Base-by-base conservation (phyloP, 164 flowering plant genomes). In the Tetrastigma voinierianum region DNA sequence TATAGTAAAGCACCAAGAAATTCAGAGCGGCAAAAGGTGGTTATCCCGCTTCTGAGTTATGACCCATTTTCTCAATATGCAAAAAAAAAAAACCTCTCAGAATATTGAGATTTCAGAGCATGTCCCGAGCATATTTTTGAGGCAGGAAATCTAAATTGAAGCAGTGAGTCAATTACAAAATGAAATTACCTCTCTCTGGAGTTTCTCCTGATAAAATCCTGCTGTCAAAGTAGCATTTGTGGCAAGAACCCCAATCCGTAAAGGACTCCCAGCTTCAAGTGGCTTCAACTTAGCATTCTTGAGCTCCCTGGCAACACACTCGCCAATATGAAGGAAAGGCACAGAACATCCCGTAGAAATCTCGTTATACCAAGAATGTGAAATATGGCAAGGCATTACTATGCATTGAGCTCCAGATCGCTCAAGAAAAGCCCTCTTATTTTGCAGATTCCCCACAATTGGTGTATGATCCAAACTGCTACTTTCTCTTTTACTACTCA, bases 301-400 rank as follows among this genome's bases (percentile, higher is more conserved):
- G 61, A 91, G 87, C 79, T 90, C 92, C 61, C 62, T 72, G 20
- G 93, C 91, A 20, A 92, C 87, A 75, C 94, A 90, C 47, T 90
- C 96, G 54, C 80, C 92, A 65, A 88, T 72, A 61, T 88, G 86
- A 70, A 88, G 84, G 62, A 88, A 79, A 20, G 83, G 85, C 23
- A 87, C 78, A 58, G 87, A 78, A 67, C 86, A 84, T 12, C 84
- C 94, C 49, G 84, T 57, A 17, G 85, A 82, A 49, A 90, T 71
- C 69, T 90, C 83, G 10, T 63, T 72, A 73, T 85, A 76, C 92
- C 90, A 88, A 3, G 80, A 72, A 77, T 90, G 90, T 1, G 81
- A 81, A 20, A 87, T 49, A 75, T 88, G 86, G 67, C 93, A 92
- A 13, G 97, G 97, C 90, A 90, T 87, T 23, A 85, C 91, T 21